Evolutionary conservation across 2,329 filamentous ascomycete genomes (phyloP).

Genomic region (Fusarium globosum): DNA sequence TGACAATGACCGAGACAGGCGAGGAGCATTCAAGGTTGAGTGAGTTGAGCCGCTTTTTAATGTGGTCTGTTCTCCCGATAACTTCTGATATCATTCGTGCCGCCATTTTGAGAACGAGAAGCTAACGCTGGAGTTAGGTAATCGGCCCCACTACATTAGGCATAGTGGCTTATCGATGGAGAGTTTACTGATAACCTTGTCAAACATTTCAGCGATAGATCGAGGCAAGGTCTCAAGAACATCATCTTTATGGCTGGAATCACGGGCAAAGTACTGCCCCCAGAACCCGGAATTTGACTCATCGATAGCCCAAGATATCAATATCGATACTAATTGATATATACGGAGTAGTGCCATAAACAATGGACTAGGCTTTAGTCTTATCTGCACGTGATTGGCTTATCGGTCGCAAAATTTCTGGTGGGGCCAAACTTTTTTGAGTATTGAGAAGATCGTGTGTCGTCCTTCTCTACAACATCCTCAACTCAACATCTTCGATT

Average conservation of each 20-base stretch:
- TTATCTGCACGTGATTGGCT: conserved; percentile 51
- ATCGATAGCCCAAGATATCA: fast-evolving
- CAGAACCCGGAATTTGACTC: fast-evolving
- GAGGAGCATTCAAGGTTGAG: conserved; percentile 35
- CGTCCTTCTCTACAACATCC: neutral
- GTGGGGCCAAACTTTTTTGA: conserved; percentile 27
- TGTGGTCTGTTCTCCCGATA: conserved; percentile 30
- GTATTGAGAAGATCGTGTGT: conserved; percentile 8
- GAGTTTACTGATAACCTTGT: neutral
- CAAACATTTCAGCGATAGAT: fast-evolving
- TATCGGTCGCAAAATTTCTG: conserved; percentile 53
- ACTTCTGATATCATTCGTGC: conserved; percentile 40
- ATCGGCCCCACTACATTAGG: conserved; percentile 13
- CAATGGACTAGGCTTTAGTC: neutral
- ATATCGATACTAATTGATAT: neutral
- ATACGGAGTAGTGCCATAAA: neutral
- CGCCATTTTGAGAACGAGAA: conserved; percentile 35
- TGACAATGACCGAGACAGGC: conserved; percentile 28
- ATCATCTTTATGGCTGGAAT: neutral
- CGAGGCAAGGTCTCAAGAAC: neutral
- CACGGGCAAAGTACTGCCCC: too few species aligned
- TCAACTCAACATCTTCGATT: conserved; percentile 2
- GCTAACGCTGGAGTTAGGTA: conserved; percentile 35
- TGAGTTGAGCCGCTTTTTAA: conserved; percentile 24
- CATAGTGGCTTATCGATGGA: neutral